These are phyloP conservation scores for Lactarius akahatsu DNA, from an alignment of 768 basidiomycete genomes.

Conservation along the genomic window DNA sequence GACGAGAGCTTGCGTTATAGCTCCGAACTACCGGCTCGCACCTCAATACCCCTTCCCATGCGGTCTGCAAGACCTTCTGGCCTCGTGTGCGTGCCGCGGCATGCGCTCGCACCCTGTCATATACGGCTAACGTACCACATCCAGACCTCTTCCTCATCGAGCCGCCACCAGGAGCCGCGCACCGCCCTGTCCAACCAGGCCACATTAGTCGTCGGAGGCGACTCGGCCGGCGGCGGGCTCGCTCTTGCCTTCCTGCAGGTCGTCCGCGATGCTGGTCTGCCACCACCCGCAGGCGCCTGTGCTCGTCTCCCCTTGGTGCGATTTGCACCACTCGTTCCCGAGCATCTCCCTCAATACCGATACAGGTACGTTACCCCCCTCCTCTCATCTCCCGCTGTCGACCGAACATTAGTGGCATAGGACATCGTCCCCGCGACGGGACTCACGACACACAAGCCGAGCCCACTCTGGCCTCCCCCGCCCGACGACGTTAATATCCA, in stretches of 20 bases:
- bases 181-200: constrained; percentile 74
- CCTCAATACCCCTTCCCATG: constrained; percentile 98
- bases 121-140: background rate
- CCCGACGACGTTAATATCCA: constrained; percentile 56
- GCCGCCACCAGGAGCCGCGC: constrained; percentile 78
- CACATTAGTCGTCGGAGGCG: constrained; percentile 91
- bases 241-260: constrained; percentile 80
- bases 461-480: constrained; percentile 74
- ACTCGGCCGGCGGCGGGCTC: constrained; percentile 93
- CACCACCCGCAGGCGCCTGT: constrained; percentile 84
- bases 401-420: constrained; percentile 39
- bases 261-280: constrained; percentile 80
- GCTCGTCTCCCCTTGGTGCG: constrained; percentile 90
- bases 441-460: constrained; percentile 74
- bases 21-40: constrained; percentile 78
- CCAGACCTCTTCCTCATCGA: constrained; percentile 86
- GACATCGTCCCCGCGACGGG: constrained; percentile 77
- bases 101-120: background rate
- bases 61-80: constrained; percentile 82
- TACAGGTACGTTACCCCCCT: constrained; percentile 50
- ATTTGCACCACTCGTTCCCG: constrained; percentile 90
- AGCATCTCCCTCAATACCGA: constrained; percentile 81
- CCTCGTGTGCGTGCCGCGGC: constrained; percentile 57
- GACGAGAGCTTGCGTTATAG: constrained; percentile 37
- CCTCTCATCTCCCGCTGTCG: background rate